phyloP scores from a whole-genome alignment of 192 early-diverging fungal genomes.

The Spinellus fusiger region DNA sequence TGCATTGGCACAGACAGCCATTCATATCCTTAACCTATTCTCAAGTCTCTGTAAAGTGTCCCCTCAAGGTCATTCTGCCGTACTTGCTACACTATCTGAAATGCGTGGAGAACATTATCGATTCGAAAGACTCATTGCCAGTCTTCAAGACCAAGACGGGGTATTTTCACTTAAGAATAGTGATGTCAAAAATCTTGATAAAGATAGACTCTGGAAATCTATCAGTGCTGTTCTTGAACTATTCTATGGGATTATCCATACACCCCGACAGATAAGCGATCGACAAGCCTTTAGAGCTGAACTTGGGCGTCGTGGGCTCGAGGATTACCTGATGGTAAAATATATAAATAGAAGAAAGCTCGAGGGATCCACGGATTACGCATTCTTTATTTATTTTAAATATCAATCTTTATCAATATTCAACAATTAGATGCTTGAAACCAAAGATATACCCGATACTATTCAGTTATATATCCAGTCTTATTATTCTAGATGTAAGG shows the following conservation, averaged over 20 bases:
- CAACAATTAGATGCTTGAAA: not conserved
- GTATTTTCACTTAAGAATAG: not conserved
- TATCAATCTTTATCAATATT: not conserved
- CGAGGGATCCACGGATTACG: no score
- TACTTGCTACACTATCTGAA: conserved; percentile 41
- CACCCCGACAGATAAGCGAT: conserved; percentile 34
- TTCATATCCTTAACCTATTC: conserved; percentile 32
- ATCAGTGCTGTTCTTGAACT: conserved; percentile 35
- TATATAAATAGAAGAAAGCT: no score
- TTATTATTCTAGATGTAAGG: conserved; percentile 33
- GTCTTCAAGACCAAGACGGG: conserved; percentile 16
- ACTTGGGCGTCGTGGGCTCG: conserved; percentile 42
- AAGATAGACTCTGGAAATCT: conserved; percentile 37
- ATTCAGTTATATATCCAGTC: conserved; percentile 32
- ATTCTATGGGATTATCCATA: conserved; percentile 42
- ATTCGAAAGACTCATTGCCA: conserved; percentile 45
- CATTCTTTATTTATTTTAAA: not conserved
- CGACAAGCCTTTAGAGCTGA: conserved; percentile 39
- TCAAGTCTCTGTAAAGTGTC: conserved; percentile 42
- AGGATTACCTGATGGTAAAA: conserved; percentile 35
- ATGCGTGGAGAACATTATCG: conserved; percentile 46
- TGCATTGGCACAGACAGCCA: conserved; percentile 15
- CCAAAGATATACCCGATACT: not conserved
- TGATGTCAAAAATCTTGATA: conserved; percentile 1
- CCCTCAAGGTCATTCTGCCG: conserved; percentile 32